These are phyloP conservation scores for Carex scoparia DNA, from an alignment of 176 grass and related monocot species.

Conservation along the genomic window DNA sequence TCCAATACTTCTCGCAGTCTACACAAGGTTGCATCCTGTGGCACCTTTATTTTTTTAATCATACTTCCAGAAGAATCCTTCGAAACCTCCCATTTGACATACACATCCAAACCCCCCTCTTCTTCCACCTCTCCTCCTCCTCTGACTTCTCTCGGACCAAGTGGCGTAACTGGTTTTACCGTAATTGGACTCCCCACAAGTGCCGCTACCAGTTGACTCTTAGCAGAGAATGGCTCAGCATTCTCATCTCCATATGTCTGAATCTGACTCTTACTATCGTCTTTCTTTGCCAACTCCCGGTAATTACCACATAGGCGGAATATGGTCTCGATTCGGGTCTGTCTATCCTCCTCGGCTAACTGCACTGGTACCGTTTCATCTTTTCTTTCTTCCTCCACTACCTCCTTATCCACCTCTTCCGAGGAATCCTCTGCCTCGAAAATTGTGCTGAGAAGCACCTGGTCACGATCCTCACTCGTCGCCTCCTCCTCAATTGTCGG, in stretches of 20 bases:
- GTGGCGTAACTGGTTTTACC: conserved; percentile 22
- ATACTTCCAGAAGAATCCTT: conserved; percentile 45
- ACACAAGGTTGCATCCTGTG: conserved; percentile 43
- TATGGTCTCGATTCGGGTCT: conserved; percentile 69
- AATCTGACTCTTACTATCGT: conserved; percentile 23
- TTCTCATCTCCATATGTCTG: conserved; percentile 51
- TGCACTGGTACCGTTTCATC: conserved; percentile 20
- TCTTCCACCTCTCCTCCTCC: conserved; percentile 17
- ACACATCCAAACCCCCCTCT: conserved; percentile 56
- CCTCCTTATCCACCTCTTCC: conserved; percentile 64
- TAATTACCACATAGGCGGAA: conserved; percentile 84
- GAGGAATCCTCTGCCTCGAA: conserved; percentile 68
- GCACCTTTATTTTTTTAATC: conserved; percentile 56
- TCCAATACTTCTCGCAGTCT: conserved; percentile 64
- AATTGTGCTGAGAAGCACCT: conserved; percentile 55
- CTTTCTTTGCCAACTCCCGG: conserved; percentile 42
- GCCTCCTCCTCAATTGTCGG: conserved; percentile 28
- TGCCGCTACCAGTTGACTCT: conserved; percentile 3
- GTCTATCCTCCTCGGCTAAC: conserved; percentile 41
- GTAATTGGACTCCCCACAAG: neutral
- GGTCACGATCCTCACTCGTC: conserved; percentile 54
- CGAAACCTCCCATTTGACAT: conserved; percentile 84
- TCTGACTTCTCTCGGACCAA: conserved; percentile 18
- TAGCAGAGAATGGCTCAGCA: conserved; percentile 13
- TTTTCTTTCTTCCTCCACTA: conserved; percentile 55